Percentiles rank a stretch among this genome's conserved stretches.
These are phyloP conservation scores for Diplocarpon mali DNA, from an alignment of 2,329 filamentous ascomycete species.

Conservation along the genomic window DNA sequence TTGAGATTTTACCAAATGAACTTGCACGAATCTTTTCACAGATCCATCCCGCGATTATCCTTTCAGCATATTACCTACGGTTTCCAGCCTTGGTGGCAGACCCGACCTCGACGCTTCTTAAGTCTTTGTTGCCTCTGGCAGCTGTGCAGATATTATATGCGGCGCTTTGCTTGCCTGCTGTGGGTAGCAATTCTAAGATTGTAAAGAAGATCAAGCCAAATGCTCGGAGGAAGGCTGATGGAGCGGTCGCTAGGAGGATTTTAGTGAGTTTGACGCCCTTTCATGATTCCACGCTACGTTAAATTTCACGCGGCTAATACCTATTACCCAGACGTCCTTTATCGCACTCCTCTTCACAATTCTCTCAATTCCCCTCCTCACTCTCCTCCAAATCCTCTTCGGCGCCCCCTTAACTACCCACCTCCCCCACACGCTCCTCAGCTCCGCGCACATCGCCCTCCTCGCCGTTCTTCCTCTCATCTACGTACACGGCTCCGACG, in stretches of 20 bases:
- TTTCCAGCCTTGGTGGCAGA: conserved; percentile 60
- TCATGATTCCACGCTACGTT: background rate
- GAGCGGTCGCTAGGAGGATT: conserved; percentile 1
- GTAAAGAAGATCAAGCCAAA: conserved; percentile 41
- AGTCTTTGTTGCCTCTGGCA: conserved; percentile 49
- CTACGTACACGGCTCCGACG: conserved; percentile 75
- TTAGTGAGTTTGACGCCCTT: background rate
- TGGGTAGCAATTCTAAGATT: conserved; percentile 35
- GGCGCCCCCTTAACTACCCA: conserved; percentile 85
- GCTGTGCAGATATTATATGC: conserved; percentile 54
- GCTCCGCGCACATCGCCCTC: conserved; percentile 70
- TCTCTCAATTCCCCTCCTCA: conserved; percentile 41
- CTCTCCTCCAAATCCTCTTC: conserved; percentile 61
- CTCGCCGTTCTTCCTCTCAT: conserved; percentile 71
- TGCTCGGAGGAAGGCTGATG: conserved; percentile 39
- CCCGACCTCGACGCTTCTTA: conserved; percentile 53
- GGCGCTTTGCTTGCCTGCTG: conserved; percentile 51
- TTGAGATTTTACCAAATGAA: conserved; percentile 24
- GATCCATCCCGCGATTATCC: conserved; percentile 56
- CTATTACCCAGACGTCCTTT: conserved; percentile 47
- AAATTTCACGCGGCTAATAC: background rate
- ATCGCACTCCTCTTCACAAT: conserved; percentile 50
- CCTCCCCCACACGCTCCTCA: conserved; percentile 64
- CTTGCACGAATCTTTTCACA: conserved; percentile 47
- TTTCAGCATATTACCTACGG: conserved; percentile 49